phyloP scores from a whole-genome alignment of 495 filamentous ascomycete species.

The Xylona heveae region DNA sequence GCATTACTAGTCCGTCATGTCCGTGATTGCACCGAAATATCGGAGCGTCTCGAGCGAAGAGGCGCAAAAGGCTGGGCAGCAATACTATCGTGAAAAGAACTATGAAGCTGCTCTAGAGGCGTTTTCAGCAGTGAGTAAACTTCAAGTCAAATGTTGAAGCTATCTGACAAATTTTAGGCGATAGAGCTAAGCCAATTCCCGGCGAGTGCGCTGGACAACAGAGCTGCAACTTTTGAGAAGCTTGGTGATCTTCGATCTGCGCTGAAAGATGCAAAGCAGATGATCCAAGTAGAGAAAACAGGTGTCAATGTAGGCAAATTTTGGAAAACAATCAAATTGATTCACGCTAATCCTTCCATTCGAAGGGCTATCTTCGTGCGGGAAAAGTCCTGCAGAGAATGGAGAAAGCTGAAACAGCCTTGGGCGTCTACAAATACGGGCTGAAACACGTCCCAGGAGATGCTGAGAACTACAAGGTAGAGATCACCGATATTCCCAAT shows the following conservation, averaged over 20 bases:
- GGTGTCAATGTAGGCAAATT: slow-evolving; percentile 21
- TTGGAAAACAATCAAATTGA: slow-evolving; percentile 1
- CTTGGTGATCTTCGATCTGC: slow-evolving; percentile 29
- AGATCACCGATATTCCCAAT: slow-evolving; percentile 1
- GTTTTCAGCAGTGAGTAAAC: slow-evolving; percentile 2
- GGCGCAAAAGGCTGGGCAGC: neutral
- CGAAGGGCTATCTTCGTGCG: slow-evolving; percentile 41
- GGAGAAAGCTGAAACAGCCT: slow-evolving; percentile 27
- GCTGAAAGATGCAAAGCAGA: slow-evolving; percentile 33
- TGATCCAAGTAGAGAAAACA: slow-evolving; percentile 29
- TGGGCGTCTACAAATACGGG: slow-evolving; percentile 39
- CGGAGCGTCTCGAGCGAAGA: neutral
- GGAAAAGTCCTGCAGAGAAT: slow-evolving; percentile 36
- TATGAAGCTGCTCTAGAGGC: slow-evolving; percentile 4
- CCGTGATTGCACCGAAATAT: too few species aligned
- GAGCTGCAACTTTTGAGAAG: slow-evolving; percentile 38
- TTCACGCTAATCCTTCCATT: slow-evolving; percentile 2
- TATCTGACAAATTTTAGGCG: neutral
- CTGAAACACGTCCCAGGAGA: slow-evolving; percentile 23
- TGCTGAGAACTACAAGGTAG: slow-evolving; percentile 24
- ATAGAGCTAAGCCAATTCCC: neutral
- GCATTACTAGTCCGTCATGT: too few species aligned
- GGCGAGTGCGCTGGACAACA: slow-evolving; percentile 30
- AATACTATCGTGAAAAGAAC: neutral
- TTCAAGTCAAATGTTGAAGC: too few species aligned